phyloP scores from a whole-genome alignment of 371 early-diverging fungal genomes.

The Mucor racemosus region DNA sequence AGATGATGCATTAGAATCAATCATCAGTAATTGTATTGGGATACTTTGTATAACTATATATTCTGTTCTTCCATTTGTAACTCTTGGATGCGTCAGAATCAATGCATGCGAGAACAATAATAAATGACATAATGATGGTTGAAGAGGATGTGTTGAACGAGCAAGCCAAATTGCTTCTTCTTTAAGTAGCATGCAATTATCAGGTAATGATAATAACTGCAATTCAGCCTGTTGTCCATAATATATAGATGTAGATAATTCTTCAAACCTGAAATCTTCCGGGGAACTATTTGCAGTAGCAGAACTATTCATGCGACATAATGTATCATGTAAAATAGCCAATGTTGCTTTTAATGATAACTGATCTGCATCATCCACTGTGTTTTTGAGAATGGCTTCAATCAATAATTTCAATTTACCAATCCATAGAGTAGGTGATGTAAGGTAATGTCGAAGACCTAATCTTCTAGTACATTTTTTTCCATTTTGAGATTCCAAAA shows the following conservation, averaged over 20 bases:
- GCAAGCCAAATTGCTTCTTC: slow-evolving; percentile 35
- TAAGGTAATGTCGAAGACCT: slow-evolving; percentile 40
- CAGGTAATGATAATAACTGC: slow-evolving; percentile 14
- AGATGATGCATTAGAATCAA: slow-evolving; percentile 8
- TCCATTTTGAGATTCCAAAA: slow-evolving; percentile 29
- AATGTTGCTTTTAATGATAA: slow-evolving; percentile 33
- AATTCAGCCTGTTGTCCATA: neutral
- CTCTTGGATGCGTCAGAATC: slow-evolving; percentile 32
- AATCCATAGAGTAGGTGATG: slow-evolving; percentile 41
- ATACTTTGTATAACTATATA: slow-evolving; percentile 29
- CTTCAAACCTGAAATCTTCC: slow-evolving; percentile 32
- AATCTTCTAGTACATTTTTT: slow-evolving; percentile 32
- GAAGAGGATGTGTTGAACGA: slow-evolving; percentile 33
- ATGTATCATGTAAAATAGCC: slow-evolving; percentile 29
- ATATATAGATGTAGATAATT: slow-evolving; percentile 29
- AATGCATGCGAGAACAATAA: slow-evolving; percentile 46
- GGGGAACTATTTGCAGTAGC: slow-evolving; percentile 16
- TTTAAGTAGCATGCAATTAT: slow-evolving; percentile 24
- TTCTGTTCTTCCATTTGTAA: slow-evolving; percentile 20
- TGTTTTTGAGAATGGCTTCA: slow-evolving; percentile 38
- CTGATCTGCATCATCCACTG: slow-evolving; percentile 34
- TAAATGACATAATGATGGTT: slow-evolving; percentile 27
- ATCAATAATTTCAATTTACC: slow-evolving; percentile 38
- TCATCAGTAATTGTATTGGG: slow-evolving; percentile 31
- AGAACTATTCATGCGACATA: slow-evolving; percentile 39